Evolutionary conservation across 352 stramenopile species (phyloP), one percentile per base, ranked within the genome.

Genomic region (Phytophthora boehmeriae): DNA sequence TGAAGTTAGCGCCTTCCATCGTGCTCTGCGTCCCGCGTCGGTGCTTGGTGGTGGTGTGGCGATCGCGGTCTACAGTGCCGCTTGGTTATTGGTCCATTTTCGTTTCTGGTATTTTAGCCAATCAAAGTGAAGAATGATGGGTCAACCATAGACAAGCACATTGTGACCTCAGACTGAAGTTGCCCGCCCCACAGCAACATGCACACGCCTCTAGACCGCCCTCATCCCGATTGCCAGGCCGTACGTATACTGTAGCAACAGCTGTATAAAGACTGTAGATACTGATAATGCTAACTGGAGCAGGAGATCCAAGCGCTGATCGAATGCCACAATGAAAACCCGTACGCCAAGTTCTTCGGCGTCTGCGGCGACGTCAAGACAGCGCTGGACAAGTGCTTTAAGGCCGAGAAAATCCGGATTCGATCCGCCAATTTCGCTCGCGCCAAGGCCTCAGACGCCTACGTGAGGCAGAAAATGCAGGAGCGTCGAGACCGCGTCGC

Each of bases 1-100:
- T 93, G 63, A 95, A 82, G 70, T 81, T 93, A 23, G 82, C 78
- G 48, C 83, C 72, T 39, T 92, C 83, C 86, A 94, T 94, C 51
- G 38, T 73, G 63, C 47, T 46, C 52, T 13, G 25, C 8, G n/a
- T 53, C 53, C 47, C 28, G 16, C 47, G 38, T 25, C 14, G 11
- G 34, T 41, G 16, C 38, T 44, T 22, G 38, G 6, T 30, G 14
- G 61, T 62, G 48, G 28, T 69, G 28, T 69, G 48, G 35, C 63
- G 45, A 57, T 59, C 48, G 44, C 50, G 36, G 39, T 8, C 30
- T 47, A 10, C 8, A 16, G 42, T 34, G 42, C 16, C 22, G 9
- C n/a, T n/a, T n/a, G n/a, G n/a, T n/a, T n/a, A n/a, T n/a, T n/a
- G n/a, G n/a, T n/a, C n/a, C n/a, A n/a, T n/a, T n/a, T n/a, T n/a